A percentile compares a stretch with the other conserved stretches of the same genome.
These are phyloP conservation scores for Calonectria hawksworthii DNA, from an alignment of 2,329 filamentous ascomycete species.

Conservation along the genomic window DNA sequence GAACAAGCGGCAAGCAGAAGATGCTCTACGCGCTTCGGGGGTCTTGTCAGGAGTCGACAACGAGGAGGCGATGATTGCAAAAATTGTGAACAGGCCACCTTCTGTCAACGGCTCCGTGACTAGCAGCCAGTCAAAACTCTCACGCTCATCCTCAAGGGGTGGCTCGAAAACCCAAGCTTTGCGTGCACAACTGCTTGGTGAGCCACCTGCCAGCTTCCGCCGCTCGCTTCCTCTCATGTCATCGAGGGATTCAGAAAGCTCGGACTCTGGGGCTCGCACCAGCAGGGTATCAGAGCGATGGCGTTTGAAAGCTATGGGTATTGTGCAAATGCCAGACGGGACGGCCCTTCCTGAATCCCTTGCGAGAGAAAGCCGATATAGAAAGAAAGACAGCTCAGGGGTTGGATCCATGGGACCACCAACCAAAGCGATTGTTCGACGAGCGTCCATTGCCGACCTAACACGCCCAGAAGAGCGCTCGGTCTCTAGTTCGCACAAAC, in stretches of 20 bases:
- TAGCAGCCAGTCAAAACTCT: conserved; percentile 37
- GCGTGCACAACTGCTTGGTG: conserved; percentile 51
- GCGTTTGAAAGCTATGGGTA: conserved; percentile 64
- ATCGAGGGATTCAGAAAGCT: conserved; percentile 42
- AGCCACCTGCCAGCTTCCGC: conserved; percentile 50
- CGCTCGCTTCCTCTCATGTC: conserved; percentile 56
- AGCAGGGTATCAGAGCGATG: conserved; percentile 60
- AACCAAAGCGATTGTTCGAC: conserved; percentile 31
- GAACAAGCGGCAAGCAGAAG: conserved; percentile 50
- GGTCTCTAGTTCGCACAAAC: conserved; percentile 42
- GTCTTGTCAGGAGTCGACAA: conserved; percentile 57
- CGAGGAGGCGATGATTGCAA: conserved; percentile 52
- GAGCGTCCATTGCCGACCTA: conserved; percentile 44
- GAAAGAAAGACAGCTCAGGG: conserved; percentile 56
- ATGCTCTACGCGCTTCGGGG: conserved; percentile 58
- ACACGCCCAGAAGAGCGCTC: conserved; percentile 33
- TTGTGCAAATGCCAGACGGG: conserved; percentile 68
- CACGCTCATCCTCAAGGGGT: conserved; percentile 37
- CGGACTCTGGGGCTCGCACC: conserved; percentile 44
- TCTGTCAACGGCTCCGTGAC: conserved; percentile 38
- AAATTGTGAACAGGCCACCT: conserved; percentile 51
- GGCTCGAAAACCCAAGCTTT: conserved; percentile 55
- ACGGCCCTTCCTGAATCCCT: conserved; percentile 66
- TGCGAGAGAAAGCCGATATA: conserved; percentile 59
- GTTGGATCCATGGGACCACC: conserved; percentile 49